Conservation (phyloP, 116 monocot genomes). For the Posidonia oceanica region DNA sequence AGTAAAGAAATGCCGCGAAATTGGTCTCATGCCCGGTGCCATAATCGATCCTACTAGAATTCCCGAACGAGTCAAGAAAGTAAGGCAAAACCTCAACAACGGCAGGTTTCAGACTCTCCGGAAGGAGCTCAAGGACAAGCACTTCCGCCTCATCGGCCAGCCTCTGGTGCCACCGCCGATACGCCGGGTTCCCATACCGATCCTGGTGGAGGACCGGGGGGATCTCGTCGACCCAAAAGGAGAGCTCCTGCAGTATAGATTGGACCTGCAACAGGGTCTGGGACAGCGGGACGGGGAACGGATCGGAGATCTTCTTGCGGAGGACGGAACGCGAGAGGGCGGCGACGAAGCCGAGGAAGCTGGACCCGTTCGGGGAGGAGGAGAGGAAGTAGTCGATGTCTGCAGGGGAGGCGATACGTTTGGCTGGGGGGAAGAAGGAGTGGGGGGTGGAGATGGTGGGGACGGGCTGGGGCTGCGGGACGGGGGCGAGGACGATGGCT, state of each 20-base stretch:
- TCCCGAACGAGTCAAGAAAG: slow-evolving; percentile 87
- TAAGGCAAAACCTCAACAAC: slow-evolving; percentile 59
- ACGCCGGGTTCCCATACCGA: slow-evolving; percentile 93
- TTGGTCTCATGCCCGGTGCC: slow-evolving; percentile 95
- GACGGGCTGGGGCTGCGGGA: slow-evolving; percentile 77
- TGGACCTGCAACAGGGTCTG: slow-evolving; percentile 26
- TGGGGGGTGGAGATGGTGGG: slow-evolving; percentile 32
- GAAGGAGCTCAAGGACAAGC: slow-evolving; percentile 28
- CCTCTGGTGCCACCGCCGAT: slow-evolving; percentile 56
- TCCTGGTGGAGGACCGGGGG: slow-evolving; percentile 47
- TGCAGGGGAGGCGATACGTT: slow-evolving; percentile 53
- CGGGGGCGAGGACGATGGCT: slow-evolving; percentile 67
- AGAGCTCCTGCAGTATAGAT: slow-evolving; percentile 32
- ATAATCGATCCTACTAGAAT: slow-evolving; percentile 72
- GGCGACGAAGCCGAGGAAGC: slow-evolving; percentile 93
- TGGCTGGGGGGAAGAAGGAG: slow-evolving; percentile 42
- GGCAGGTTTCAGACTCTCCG: slow-evolving; percentile 15
- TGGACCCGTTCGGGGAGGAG: slow-evolving; percentile 43
- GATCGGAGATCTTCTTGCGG: slow-evolving; percentile 67
- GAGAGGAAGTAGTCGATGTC: slow-evolving; percentile 58
- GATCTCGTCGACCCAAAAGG: slow-evolving; percentile 35
- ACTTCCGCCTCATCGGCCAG: slow-evolving; percentile 18
- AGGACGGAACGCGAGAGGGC: slow-evolving; percentile 71
- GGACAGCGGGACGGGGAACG: slow-evolving; percentile 31
- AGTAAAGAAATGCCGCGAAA: slow-evolving; percentile 80